phyloP scores from a whole-genome alignment of 371 early-diverging fungal genomes.

The Mortierella sp. region DNA sequence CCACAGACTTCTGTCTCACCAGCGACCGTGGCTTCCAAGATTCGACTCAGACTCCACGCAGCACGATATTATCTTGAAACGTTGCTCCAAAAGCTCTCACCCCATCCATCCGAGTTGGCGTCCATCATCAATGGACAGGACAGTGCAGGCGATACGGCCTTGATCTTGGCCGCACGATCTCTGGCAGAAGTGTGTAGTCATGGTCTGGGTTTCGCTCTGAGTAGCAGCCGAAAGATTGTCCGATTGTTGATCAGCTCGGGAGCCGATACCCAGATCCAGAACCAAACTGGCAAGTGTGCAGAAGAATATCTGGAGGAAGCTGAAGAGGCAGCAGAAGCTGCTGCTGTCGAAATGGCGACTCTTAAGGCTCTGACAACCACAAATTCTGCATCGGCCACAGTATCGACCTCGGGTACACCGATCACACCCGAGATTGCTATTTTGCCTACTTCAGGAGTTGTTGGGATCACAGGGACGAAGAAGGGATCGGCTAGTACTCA shows the following conservation, averaged over 20 bases:
- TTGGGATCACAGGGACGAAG: too few species aligned
- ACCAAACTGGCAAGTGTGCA: constrained; percentile 71
- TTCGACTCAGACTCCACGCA: constrained; percentile 72
- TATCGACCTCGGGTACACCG: too few species aligned
- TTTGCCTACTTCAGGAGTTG: too few species aligned
- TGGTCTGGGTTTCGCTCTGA: constrained; percentile 76
- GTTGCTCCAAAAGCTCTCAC: constrained; percentile 61
- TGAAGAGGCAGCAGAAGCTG: constrained; percentile 12
- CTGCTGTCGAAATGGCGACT: too few species aligned
- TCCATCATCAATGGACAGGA: constrained; percentile 78
- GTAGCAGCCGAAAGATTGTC: constrained; percentile 74
- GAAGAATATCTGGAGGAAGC: constrained; percentile 59
- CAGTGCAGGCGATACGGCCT: constrained; percentile 88
- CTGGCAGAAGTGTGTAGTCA: too few species aligned
- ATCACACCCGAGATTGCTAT: too few species aligned
- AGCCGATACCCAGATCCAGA: constrained; percentile 75
- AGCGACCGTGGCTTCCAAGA: too few species aligned
- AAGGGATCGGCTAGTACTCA: too few species aligned
- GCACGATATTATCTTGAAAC: constrained; percentile 83
- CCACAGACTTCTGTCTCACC: too few species aligned
- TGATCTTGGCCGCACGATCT: constrained; percentile 83
- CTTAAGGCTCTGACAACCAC: too few species aligned
- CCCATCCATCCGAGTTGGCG: constrained; percentile 61
- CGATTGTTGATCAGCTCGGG: constrained; percentile 80
- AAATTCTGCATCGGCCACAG: too few species aligned